phyloP scores from a whole-genome alignment of 805 yeast genomes.

The Komagataella ulmi region DNA sequence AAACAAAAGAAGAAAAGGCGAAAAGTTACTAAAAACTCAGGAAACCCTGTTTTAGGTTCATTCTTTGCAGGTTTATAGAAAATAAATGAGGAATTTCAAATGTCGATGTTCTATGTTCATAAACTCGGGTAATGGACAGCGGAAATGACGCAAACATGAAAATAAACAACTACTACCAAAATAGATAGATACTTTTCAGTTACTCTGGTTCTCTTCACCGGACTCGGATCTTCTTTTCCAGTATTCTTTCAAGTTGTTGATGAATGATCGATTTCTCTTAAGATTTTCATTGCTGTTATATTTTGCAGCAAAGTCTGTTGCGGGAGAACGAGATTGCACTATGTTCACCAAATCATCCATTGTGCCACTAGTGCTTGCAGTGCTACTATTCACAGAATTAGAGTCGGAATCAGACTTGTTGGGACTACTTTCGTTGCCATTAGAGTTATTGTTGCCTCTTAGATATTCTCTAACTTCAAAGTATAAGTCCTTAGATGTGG shows the following conservation, averaged over 20 bases:
- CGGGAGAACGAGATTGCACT: slow-evolving; percentile 31
- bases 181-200: background rate
- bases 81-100: background rate
- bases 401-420: background rate
- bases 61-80: background rate
- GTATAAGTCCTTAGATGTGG: slow-evolving; percentile 70
- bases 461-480: slow-evolving; percentile 72
- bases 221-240: background rate
- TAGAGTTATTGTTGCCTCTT: slow-evolving; percentile 13
- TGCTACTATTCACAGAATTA: background rate
- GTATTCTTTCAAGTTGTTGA: slow-evolving; percentile 18
- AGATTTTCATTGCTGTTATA: slow-evolving; percentile 42
- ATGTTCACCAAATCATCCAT: background rate
- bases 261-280: slow-evolving; percentile 8
- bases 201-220: background rate
- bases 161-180: background rate
- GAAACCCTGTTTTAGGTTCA: background rate
- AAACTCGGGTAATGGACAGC: background rate
- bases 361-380: background rate
- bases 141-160: background rate
- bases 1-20: background rate
- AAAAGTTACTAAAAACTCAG: background rate
- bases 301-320: slow-evolving; percentile 53
- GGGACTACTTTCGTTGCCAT: background rate
- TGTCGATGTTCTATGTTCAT: background rate